phyloP scores from a whole-genome alignment of 2,329 filamentous ascomycete genomes.

The Arthrobotrys pseudoclavata region DNA sequence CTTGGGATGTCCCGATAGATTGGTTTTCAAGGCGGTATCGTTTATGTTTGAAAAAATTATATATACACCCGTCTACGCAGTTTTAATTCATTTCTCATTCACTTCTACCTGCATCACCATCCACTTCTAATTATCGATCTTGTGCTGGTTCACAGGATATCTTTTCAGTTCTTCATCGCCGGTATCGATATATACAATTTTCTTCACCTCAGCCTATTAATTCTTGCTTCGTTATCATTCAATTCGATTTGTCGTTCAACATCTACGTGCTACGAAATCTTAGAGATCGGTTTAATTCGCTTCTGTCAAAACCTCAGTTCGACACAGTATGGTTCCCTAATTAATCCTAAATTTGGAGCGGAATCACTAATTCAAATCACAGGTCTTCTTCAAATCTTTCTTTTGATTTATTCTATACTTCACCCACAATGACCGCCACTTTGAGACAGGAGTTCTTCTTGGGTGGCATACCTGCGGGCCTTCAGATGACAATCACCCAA shows the following conservation, averaged over 20 bases:
- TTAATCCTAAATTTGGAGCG: not conserved
- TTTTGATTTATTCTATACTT: not conserved
- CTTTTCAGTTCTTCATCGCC: not conserved
- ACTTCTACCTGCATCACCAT: slow-evolving; percentile 5
- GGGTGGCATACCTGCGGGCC: not conserved
- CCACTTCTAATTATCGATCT: slow-evolving; percentile 9
- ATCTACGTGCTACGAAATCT: not conserved
- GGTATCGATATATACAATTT: not conserved
- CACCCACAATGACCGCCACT: not conserved
- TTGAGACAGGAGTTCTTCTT: slow-evolving; percentile 11
- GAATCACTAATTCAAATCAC: not conserved
- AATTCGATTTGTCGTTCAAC: not conserved
- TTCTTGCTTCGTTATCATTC: not conserved
- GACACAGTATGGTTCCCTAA: not conserved
- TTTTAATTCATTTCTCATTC: not conserved
- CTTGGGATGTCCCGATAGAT: not conserved
- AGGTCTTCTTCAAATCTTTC: not conserved
- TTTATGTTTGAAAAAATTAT: not conserved
- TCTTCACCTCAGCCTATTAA: not conserved
- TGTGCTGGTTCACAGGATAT: slow-evolving; percentile 13
- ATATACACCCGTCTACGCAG: slow-evolving; percentile 3
- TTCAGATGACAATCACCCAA: not conserved
- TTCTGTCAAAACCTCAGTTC: too few species aligned
- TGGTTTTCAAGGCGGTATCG: not conserved
- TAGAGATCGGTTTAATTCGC: not conserved